A percentile compares a stretch with the other conserved stretches of the same genome.
Evolutionary conservation across 2,329 filamentous ascomycete species (phyloP).

Genomic region (Paraphaeosphaeria sporulosa): DNA sequence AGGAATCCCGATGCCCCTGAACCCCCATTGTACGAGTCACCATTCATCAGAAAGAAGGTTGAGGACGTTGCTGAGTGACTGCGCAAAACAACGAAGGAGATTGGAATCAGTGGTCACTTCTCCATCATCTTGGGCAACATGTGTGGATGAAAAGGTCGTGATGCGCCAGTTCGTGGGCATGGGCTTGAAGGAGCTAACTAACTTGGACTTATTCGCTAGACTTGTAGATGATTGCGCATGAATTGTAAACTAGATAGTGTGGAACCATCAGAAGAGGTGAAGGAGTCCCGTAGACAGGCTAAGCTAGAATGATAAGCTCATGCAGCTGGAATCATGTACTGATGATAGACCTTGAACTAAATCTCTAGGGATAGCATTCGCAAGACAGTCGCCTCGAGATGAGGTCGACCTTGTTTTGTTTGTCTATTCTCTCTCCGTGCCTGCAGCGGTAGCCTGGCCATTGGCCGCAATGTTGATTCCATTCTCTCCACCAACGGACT

Average conservation of each 20-base stretch:
- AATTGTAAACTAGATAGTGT: neutral
- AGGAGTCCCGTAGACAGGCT: neutral
- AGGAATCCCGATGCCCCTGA: neutral
- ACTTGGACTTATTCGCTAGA: neutral
- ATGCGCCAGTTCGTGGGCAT: neutral
- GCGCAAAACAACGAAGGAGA: neutral
- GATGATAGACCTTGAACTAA: neutral
- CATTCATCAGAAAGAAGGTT: neutral
- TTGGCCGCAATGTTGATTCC: conserved; percentile 41
- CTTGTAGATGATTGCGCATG: neutral
- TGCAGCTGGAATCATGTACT: neutral
- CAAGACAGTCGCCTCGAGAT: neutral
- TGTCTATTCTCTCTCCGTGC: conserved; percentile 21
- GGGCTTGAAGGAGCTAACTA: neutral
- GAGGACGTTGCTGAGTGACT: neutral
- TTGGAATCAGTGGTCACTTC: neutral
- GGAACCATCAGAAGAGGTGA: neutral
- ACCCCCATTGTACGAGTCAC: neutral
- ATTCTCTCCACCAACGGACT: conserved; percentile 39
- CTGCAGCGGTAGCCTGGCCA: conserved; percentile 32
- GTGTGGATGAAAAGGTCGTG: neutral
- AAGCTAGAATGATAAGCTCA: neutral
- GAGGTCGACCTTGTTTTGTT: neutral
- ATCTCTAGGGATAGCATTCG: neutral
- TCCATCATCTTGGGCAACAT: neutral